phyloP scores from a whole-genome alignment of 441 rosid species.

The Brassica balearica region DNA sequence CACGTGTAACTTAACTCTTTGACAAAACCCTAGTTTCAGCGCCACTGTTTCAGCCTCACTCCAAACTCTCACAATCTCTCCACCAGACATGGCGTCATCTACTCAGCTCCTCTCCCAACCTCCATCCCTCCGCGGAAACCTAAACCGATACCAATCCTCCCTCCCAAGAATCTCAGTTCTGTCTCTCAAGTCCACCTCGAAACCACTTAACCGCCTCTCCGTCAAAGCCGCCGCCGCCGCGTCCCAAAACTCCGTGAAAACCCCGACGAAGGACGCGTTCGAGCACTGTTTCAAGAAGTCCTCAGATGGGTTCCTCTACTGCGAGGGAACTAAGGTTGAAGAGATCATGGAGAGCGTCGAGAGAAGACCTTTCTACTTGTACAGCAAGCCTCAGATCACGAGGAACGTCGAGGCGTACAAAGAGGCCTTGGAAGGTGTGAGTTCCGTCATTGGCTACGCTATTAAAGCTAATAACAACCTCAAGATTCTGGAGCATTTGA shows the following conservation, averaged over 20 bases:
- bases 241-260: constrained; percentile 59
- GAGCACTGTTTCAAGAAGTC: constrained; percentile 85
- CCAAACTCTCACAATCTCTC: neutral
- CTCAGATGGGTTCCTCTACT: constrained; percentile 84
- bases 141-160: constrained; percentile 43
- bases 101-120: constrained; percentile 41
- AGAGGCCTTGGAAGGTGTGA: constrained; percentile 78
- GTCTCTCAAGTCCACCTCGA: constrained; percentile 44
- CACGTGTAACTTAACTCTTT: constrained; percentile 18
- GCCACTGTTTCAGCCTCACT: constrained; percentile 22
- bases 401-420: constrained; percentile 83
- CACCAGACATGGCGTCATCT: constrained; percentile 43
- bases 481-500: constrained; percentile 94
- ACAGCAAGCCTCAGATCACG: constrained; percentile 89
- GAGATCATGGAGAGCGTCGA: constrained; percentile 82
- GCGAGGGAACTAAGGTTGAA: constrained; percentile 83
- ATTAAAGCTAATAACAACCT: constrained; percentile 93
- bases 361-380: constrained; percentile 88
- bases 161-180: constrained; percentile 49
- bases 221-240: constrained; percentile 63
- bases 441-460: constrained; percentile 83
- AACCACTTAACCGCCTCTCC: constrained; percentile 49
- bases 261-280: constrained; percentile 47
- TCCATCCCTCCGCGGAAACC: constrained; percentile 53
- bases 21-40: constrained; percentile 35